Conservation (phyloP, 2,329 filamentous ascomycete species). For the Colletotrichum neosansevieriae region DNA sequence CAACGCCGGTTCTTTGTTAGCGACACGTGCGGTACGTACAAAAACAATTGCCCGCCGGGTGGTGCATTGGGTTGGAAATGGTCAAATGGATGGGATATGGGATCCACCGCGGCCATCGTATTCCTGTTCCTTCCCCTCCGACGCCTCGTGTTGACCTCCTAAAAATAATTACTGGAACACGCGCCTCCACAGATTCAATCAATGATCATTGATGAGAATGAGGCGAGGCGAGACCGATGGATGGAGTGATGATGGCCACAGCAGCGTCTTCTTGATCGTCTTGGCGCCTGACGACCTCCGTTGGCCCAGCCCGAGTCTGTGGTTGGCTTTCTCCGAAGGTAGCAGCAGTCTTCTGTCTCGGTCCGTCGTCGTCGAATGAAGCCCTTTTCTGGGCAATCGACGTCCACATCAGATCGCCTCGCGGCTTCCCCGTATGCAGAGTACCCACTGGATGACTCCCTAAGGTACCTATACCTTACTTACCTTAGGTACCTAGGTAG, state of each 20-base stretch:
- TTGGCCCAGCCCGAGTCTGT: no score
- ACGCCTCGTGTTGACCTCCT: slow-evolving; percentile 35
- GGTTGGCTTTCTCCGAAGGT: no score
- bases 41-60: neutral
- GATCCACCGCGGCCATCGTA: slow-evolving; percentile 36
- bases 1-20: neutral
- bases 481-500: no score
- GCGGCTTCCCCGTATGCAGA: no score
- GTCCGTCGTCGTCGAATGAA: no score
- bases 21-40: neutral
- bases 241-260: neutral
- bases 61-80: slow-evolving; percentile 10
- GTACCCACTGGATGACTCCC: no score
- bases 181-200: slow-evolving; percentile 34
- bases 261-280: neutral
- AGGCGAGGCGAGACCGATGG: slow-evolving; percentile 24
- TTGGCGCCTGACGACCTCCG: neutral
- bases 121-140: slow-evolving; percentile 26
- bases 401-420: no score
- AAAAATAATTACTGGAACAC: slow-evolving; percentile 35
- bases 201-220: slow-evolving; percentile 32
- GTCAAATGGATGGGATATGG: no score
- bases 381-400: no score
- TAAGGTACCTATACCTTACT: no score
- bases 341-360: no score